phyloP scores from a whole-genome alignment of 192 early-diverging fungal species.

The Entrophospora sp. region DNA sequence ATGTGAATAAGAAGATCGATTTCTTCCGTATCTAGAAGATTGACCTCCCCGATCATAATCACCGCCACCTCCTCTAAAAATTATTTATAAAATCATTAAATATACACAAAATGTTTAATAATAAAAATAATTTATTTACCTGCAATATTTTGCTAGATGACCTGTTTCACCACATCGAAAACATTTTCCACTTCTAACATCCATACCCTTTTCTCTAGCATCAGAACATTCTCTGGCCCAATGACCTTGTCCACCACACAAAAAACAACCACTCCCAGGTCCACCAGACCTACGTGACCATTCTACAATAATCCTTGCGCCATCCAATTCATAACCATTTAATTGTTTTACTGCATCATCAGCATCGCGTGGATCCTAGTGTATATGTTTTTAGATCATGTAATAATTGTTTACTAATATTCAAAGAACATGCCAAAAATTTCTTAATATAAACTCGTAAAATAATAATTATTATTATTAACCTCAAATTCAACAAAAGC shows the following conservation, averaged over 20 bases:
- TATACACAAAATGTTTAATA: neutral
- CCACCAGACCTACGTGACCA: constrained; percentile 42
- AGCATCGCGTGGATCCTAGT: constrained; percentile 41
- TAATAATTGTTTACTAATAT: too few relatives aligned
- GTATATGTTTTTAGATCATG: too few relatives aligned
- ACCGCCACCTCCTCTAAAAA: constrained; percentile 19
- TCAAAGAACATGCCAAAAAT: constrained; percentile 13
- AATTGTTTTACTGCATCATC: constrained; percentile 43
- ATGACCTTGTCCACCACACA: constrained; percentile 43
- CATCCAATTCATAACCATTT: constrained; percentile 44
- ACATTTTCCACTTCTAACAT: constrained; percentile 45
- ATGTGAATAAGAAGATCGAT: constrained; percentile 27
- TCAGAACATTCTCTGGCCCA: constrained; percentile 48
- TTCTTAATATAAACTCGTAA: neutral
- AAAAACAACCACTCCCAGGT: constrained; percentile 44
- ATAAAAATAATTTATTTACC: constrained; percentile 17
- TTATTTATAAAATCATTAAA: neutral
- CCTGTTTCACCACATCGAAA: constrained; percentile 46
- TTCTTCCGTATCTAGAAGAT: constrained; percentile 25
- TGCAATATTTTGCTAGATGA: constrained; percentile 43
- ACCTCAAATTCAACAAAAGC: constrained; percentile 49
- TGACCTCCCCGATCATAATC: constrained; percentile 34
- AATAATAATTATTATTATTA: constrained; percentile 4
- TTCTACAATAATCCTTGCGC: constrained; percentile 41
- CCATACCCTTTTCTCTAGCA: constrained; percentile 44